Evolutionary conservation across 2,329 filamentous ascomycete genomes (phyloP).

Genomic region (Phaeoacremonium minimum): DNA sequence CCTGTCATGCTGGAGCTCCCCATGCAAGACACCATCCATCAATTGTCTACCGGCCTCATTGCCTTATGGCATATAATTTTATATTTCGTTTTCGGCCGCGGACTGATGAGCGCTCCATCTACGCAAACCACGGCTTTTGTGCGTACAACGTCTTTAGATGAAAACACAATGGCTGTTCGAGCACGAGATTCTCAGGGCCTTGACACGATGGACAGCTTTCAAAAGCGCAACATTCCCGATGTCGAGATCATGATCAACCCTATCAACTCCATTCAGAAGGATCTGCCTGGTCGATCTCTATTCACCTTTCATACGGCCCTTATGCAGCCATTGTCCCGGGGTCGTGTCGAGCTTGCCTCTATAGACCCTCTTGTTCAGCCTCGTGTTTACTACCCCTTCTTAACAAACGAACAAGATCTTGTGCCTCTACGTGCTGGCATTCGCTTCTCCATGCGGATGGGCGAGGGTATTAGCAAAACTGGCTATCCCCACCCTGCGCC

Average conservation of each 20-base stretch:
- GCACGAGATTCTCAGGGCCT: slow-evolving; percentile 1
- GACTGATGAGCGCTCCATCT: slow-evolving; percentile 15
- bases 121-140: slow-evolving; percentile 17
- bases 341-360: slow-evolving; percentile 25
- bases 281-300: slow-evolving; percentile 16
- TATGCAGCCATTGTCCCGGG: slow-evolving; percentile 22
- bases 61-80: slow-evolving; percentile 21
- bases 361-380: slow-evolving; percentile 26
- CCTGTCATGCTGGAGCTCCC: slow-evolving; percentile 4
- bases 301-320: slow-evolving; percentile 20
- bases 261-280: slow-evolving; percentile 20
- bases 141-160: slow-evolving; percentile 19
- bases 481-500: slow-evolving; percentile 19
- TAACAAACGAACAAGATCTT: slow-evolving; percentile 22
- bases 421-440: slow-evolving; percentile 15
- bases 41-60: neutral
- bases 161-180: slow-evolving; percentile 16
- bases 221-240: slow-evolving; percentile 19
- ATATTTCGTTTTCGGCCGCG: slow-evolving; percentile 19
- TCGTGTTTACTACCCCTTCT: slow-evolving; percentile 21
- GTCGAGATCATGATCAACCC: slow-evolving; percentile 32
- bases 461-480: slow-evolving; percentile 19
- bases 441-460: slow-evolving; percentile 23
- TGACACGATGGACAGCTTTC: slow-evolving; percentile 13
- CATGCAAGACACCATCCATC: slow-evolving; percentile 2